Evolutionary conservation across 352 stramenopile species (phyloP), one percentile per base, ranked within the genome.

Genomic region (Phytophthora ramorum): DNA sequence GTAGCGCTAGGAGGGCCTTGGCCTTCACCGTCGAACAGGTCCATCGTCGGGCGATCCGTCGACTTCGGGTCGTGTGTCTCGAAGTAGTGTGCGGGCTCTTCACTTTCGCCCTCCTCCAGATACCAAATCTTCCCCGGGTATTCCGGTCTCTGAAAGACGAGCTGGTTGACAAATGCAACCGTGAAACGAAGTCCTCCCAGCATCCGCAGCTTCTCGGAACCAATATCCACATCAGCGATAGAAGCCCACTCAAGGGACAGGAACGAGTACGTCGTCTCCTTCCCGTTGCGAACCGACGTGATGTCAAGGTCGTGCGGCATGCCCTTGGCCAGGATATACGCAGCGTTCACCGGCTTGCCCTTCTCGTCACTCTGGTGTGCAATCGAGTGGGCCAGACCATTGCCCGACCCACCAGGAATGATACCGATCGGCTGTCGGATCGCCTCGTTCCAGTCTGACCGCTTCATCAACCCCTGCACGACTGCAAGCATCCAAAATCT

Each of bases 231-330:
- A 53, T 96, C 87, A 3, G 87, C 87, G 32, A 95, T 87, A 14
- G 89, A 85, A 5, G 83, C 90, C 86, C 87, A 97, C 51, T 93
- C 83, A 3, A 95, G 54, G 14, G 83, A 91, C 35, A 96, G 57
- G 67, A 96, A 96, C 35, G 81, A 93, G 76, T 89, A 92, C 58
- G 78, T 85, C 20, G 58, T 77, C 22, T 81, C 72, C 44, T 85
- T 89, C 1, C 66, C 66, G 40, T 91, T 91, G 7, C 79, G 77
- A 26, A 89, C 68, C 6, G 81, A 79, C 24, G 81, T 76, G 51
- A 94, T 79, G 41, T 96, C 87, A 38, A 96, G 66, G 14, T 89
- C 71, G 17, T 90, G 83, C 1, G 79, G 56, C 2, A 71, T 5
- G n/a, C 87, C 86, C 49, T 93, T 93, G 5, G 74, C 86, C 14